Conservation (phyloP, 2,329 filamentous ascomycete genomes). For the Tolypocladium tropicale region DNA sequence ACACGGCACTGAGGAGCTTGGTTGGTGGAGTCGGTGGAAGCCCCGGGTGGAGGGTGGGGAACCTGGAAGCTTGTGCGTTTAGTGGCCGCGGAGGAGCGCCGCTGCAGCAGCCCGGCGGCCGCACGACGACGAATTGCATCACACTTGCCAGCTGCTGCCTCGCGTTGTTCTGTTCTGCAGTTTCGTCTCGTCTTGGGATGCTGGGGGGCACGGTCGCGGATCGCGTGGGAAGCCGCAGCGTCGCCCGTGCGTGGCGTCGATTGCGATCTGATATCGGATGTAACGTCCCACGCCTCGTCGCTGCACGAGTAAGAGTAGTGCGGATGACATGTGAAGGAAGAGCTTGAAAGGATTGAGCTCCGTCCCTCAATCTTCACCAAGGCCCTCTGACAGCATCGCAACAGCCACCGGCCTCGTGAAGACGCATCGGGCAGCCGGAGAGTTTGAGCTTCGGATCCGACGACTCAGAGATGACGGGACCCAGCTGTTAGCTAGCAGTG, state of each 20-base stretch:
- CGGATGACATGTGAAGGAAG: not conserved
- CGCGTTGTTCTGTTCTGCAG: not conserved
- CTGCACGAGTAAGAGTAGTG: no score
- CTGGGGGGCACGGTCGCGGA: no score
- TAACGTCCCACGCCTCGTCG: no score
- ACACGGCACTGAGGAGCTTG: not conserved
- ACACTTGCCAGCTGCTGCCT: not conserved
- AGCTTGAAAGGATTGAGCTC: not conserved
- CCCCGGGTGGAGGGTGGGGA: not conserved
- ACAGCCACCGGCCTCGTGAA: not conserved
- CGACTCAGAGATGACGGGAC: no score
- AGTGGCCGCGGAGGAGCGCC: not conserved
- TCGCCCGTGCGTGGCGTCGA: no score
- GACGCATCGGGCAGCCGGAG: not conserved
- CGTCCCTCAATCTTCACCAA: not conserved
- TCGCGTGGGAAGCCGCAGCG: no score
- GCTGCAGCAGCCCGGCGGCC: not conserved
- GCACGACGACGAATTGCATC: not conserved
- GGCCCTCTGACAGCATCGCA: not conserved
- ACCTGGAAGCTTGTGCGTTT: not conserved
- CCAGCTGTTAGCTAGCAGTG: no score
- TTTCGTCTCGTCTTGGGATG: no score
- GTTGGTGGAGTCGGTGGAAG: not conserved
- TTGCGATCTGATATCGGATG: no score
- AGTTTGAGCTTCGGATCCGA: no score